Conservation (phyloP, 257 asterid genomes). For the Salvia splendens region DNA sequence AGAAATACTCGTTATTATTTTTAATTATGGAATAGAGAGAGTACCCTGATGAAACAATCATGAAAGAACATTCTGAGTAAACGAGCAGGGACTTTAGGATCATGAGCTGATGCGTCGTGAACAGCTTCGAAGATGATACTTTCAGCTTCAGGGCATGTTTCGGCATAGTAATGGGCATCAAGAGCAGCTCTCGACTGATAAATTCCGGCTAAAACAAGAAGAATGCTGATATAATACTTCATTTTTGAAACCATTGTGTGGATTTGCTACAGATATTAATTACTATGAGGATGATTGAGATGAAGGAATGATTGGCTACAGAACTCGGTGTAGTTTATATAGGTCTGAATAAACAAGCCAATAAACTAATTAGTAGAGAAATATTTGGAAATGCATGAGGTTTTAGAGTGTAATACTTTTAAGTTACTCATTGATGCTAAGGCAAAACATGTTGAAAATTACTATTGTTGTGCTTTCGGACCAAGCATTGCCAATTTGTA, state of each 20-base stretch:
- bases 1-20: too few relatives aligned
- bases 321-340: conserved; percentile 39
- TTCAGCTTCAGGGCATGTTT: conserved; percentile 75
- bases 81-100: conserved; percentile 69
- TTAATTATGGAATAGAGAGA: not conserved
- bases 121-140: conserved; percentile 48
- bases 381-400: conserved; percentile 35
- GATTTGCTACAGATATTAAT: not conserved
- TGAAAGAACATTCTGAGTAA: conserved; percentile 82
- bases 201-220: conserved; percentile 37
- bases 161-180: conserved; percentile 52
- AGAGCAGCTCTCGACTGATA: conserved; percentile 49
- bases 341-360: conserved; percentile 5
- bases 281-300: not conserved
- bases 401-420: conserved; percentile 40
- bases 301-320: conserved; percentile 33
- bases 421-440: conserved; percentile 52
- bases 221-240: conserved; percentile 20
- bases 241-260: conserved; percentile 31
- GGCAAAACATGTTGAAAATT: conserved; percentile 23
- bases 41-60: conserved; percentile 76
- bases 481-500: conserved; percentile 48
- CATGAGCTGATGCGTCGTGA: conserved; percentile 46
- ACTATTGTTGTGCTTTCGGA: conserved; percentile 53
- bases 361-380: conserved; percentile 10